Base-by-base conservation (phyloP, 768 basidiomycete genomes). In the Gloeopeniophorella convolvens region DNA sequence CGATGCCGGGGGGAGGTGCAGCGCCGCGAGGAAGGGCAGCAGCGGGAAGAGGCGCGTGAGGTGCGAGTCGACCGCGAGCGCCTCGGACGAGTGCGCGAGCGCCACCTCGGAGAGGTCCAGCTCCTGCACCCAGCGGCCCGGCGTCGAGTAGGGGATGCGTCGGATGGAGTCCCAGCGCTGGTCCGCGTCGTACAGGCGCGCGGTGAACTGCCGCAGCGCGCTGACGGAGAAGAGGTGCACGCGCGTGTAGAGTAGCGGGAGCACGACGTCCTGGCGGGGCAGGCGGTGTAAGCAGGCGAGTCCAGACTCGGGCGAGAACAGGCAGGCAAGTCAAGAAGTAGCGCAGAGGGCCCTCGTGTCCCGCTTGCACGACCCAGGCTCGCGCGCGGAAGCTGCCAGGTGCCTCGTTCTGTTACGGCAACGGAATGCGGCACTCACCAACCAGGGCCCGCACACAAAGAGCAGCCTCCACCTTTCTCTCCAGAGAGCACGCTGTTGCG, bases 81-180 rank as follows among this genome's bases (percentile, higher is more conserved):
- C 69, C 45, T 82, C 74, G 8, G 18, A 26, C 12, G 36, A 71
- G 65, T 56, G 72, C 69, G 21, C 75, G 68, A 39, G 60, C 62
- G 58, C 69, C 71, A 36, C 63, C 57, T 67, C 65, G 4, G 86
- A 82, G 5, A 96, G 68, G 65, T 95, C 85, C 20, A 96, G 71
- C 9, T 63, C 65, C 51, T 82, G 84, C 1, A 95, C 80, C 85
- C 89, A 94, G 62, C 92, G 76, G 24, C 92, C 92, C 1, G 92
- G 92, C 0, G 85, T 77, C 4, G 90, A 93, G 60, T 85, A 87
- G 0, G 88, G 88, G 57, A 88, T 90, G 42, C 92, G 77, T 44
- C 88, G 79, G 49, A 95, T 81, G 36, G 89, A 87, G 60, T 92
- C 89, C 92, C 92, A 95, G 61, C 76, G 77, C 58, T 78, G 74